These are phyloP conservation scores for Starmerella stellata DNA, from an alignment of 805 yeast species.

Conservation along the genomic window DNA sequence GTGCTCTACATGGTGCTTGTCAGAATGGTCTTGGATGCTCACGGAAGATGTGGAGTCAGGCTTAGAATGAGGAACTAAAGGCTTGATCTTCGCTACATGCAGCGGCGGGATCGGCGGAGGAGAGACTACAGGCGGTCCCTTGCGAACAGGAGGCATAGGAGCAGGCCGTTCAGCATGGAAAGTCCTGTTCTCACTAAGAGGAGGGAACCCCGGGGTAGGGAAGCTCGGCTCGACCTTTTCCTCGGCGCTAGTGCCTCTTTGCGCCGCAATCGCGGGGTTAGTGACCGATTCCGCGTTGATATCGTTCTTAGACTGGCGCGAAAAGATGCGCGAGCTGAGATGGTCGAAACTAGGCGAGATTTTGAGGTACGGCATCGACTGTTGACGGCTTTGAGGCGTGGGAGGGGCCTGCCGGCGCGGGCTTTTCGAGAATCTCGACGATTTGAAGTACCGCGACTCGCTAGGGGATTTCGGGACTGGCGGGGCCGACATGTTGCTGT, in stretches of 20 bases:
- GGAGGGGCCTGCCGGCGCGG: not conserved
- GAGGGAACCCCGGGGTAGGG: not conserved
- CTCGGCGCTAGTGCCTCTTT: not conserved
- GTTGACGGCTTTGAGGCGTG: not conserved
- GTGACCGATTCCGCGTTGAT: not conserved
- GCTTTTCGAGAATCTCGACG: not conserved
- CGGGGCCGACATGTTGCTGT: too few relatives aligned
- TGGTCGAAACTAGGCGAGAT: not conserved
- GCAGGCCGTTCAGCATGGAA: not conserved
- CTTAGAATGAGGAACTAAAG: too few relatives aligned
- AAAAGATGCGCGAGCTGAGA: not conserved
- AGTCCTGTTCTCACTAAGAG: not conserved
- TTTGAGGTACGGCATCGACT: not conserved
- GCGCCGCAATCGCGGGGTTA: too few relatives aligned
- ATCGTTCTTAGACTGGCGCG: not conserved
- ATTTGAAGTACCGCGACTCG: slow-evolving; percentile 4
- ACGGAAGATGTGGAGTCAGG: too few relatives aligned
- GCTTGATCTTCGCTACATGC: not conserved
- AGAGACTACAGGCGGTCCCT: not conserved
- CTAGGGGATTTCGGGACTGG: not conserved
- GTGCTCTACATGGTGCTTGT: too few relatives aligned
- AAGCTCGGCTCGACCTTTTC: not conserved
- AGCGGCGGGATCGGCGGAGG: not conserved
- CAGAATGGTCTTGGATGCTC: too few relatives aligned
- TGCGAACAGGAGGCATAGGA: not conserved